These are phyloP conservation scores for Cordia subcordata DNA, from an alignment of 257 asterid species.

Conservation along the genomic window DNA sequence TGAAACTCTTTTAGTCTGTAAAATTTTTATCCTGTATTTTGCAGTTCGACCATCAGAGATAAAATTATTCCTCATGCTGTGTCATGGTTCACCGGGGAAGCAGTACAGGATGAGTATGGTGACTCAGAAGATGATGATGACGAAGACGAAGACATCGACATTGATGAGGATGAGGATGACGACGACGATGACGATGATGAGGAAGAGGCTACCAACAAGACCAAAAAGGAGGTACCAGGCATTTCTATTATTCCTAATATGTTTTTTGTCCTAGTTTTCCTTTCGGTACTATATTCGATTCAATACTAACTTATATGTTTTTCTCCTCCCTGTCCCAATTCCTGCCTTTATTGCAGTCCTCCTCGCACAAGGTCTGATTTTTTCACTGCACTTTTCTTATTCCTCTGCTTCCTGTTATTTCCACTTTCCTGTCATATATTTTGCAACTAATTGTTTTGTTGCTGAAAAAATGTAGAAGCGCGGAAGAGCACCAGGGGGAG, in stretches of 20 bases:
- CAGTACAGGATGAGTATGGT: conserved; percentile 55
- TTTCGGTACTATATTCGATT: background rate
- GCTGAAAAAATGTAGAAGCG: conserved; percentile 42
- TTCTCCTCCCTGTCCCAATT: background rate
- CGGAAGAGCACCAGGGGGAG: conserved; percentile 49
- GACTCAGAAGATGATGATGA: conserved; percentile 55
- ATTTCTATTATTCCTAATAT: background rate
- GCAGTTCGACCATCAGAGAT: conserved; percentile 79
- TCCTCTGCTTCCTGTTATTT: background rate
- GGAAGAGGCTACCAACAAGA: conserved; percentile 45
- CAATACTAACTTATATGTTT: conserved; percentile 3
- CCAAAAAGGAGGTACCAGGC: conserved; percentile 45
- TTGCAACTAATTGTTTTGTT: conserved; percentile 1
- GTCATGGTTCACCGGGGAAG: conserved; percentile 95
- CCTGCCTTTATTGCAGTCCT: background rate
- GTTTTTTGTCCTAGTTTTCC: background rate
- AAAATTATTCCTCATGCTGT: conserved; percentile 89
- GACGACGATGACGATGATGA: conserved; percentile 39
- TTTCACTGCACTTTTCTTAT: background rate
- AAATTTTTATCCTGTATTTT: conserved; percentile 1
- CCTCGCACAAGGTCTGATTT: conserved; percentile 18
- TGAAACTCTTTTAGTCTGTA: background rate
- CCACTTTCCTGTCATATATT: too few relatives aligned
- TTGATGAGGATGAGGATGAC: conserved; percentile 24
- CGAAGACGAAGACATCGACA: conserved; percentile 16